phyloP scores from a whole-genome alignment of 2,329 filamentous ascomycete genomes.

The Mycocentrospora acerina region DNA sequence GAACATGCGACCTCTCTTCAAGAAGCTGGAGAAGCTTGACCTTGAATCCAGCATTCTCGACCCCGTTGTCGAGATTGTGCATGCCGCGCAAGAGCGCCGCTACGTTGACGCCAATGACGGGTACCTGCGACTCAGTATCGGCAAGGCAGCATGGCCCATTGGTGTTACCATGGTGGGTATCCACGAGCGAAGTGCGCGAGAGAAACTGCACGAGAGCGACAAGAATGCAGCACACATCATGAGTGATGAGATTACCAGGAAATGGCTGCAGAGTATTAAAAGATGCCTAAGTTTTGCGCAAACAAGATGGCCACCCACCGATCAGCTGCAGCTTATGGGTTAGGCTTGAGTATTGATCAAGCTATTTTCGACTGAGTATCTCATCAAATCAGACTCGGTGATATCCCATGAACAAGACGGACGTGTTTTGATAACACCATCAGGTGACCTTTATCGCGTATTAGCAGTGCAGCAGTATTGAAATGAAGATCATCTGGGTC shows the following conservation, averaged over 20 bases:
- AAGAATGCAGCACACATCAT: constrained; percentile 88
- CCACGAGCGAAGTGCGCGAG: constrained; percentile 90
- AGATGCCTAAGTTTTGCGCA: constrained; percentile 94
- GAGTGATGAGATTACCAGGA: constrained; percentile 92
- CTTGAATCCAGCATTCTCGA: constrained; percentile 77
- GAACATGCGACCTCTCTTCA: constrained; percentile 87
- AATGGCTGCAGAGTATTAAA: constrained; percentile 98
- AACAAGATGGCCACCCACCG: constrained; percentile 91
- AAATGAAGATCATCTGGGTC: too few species aligned
- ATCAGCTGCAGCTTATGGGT: constrained; percentile 93
- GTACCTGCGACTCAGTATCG: constrained; percentile 89
- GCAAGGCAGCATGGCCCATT: constrained; percentile 97
- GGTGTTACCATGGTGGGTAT: constrained; percentile 99
- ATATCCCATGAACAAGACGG: too few species aligned
- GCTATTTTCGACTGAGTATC: too few species aligned
- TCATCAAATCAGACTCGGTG: too few species aligned
- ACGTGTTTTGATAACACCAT: too few species aligned
- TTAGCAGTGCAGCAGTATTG: too few species aligned
- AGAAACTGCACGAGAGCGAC: constrained; percentile 83
- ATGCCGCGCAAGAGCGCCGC: constrained; percentile 82
- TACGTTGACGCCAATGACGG: constrained; percentile 98
- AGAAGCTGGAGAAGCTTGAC: constrained; percentile 79
- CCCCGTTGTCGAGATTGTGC: constrained; percentile 87
- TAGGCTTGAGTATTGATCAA: constrained; percentile 62
- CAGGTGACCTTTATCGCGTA: too few species aligned